Base-by-base conservation (phyloP, 2,329 filamentous ascomycete genomes). In the Pezicula radicicola region DNA sequence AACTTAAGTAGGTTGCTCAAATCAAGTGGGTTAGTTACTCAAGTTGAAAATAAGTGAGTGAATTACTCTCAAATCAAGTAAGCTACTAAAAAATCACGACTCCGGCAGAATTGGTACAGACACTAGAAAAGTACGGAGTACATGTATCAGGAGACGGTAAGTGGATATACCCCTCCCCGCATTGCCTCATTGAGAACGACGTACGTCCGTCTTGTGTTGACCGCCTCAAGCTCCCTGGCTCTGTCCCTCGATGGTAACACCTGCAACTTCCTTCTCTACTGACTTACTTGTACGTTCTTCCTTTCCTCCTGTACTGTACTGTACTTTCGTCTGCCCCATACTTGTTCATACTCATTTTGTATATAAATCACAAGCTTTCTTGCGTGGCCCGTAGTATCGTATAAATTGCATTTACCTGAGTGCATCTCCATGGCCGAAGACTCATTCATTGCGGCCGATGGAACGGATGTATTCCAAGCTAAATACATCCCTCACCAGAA, bases 401-500 rank as follows among this genome's bases (percentile, higher is more conserved):
- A 25, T 25, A 25, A 25, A 6, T 25, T 25, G 25, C 21, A 19
- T 37, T 27, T 44, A 19, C 19, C 16, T 28, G 19, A 21, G 25
- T 36, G 19, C 40, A 16, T 37, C 43, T 47, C 19, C n/a, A 47
- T 49, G 48, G 36, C 45, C 15, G 43, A 46, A 28, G 15, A 19
- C 39, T 40, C 48, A n/a, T 19, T 60, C 47, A 65, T 57, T 51
- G 53, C 54, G 15, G 54, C 62, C n/a, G 63, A 65, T 52, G 63
- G 61, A 25, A 64, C 63, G 50, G 64, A 65, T 42, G 60, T 65
- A 46, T 66, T 67, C 46, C 64, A 67, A 50, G 59, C 59, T 15
- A 52, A 61, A 43, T 66, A 64, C 47, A 68, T 68, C 46, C 62
- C 64, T 15, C 62, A 61, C 30, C 65, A 66, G 52, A 67, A 65